A percentile compares a stretch with the other conserved stretches of the same genome.
Conservation (phyloP, 176 grass and related monocot species). For the Tillandsia fasciculata region DNA sequence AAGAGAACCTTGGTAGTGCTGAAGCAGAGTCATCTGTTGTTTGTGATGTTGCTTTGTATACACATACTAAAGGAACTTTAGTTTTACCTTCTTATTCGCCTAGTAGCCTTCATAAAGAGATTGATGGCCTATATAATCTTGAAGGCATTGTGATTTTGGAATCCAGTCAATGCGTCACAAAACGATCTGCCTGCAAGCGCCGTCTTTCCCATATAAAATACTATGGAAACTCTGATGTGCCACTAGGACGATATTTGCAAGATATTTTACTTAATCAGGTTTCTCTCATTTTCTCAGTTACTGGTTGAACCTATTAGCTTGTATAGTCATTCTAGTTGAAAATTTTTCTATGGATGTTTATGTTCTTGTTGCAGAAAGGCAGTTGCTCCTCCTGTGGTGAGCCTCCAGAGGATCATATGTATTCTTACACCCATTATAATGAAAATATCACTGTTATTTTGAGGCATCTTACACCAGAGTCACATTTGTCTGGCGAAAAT, state of each 20-base stretch:
- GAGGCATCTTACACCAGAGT: conserved; percentile 35
- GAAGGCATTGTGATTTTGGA: conserved; percentile 68
- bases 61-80: not conserved
- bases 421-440: conserved; percentile 71
- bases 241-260: conserved; percentile 69
- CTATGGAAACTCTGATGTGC: conserved; percentile 70
- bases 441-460: conserved; percentile 74
- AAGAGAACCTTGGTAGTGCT: conserved; percentile 24
- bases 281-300: conserved; percentile 3
- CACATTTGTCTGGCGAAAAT: conserved; percentile 46
- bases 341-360: not conserved
- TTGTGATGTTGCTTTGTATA: not conserved
- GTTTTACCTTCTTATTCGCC: conserved; percentile 1
- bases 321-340: not conserved
- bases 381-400: conserved; percentile 74
- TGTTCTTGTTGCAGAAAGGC: conserved; percentile 38
- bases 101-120: conserved; percentile 13
- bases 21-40: not conserved
- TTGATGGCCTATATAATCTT: conserved; percentile 31
- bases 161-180: conserved; percentile 62
- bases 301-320: not conserved
- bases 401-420: conserved; percentile 67
- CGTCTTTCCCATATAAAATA: conserved; percentile 73
- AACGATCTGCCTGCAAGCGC: conserved; percentile 42
- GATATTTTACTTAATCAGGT: conserved; percentile 66